Evolutionary conservation across 2,329 filamentous ascomycete species (phyloP).

Genomic region (Aspergillus sp.): DNA sequence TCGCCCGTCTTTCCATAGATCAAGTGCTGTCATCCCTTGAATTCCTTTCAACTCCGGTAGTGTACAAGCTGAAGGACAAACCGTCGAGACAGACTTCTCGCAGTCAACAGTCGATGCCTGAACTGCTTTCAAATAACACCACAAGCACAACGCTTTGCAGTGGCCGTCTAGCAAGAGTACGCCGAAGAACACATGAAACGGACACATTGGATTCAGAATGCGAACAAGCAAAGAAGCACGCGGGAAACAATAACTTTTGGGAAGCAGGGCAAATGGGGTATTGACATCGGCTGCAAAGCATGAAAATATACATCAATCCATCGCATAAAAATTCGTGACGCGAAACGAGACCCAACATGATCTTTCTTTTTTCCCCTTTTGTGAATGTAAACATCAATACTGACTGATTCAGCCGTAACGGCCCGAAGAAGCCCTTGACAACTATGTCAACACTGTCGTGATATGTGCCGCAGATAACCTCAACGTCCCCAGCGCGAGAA

Average conservation of each 20-base stretch:
- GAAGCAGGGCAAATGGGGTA: slow-evolving; percentile 15
- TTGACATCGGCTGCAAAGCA: slow-evolving; percentile 15
- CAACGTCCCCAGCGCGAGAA: slow-evolving; percentile 44
- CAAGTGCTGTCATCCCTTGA: no score
- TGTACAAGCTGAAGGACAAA: no score
- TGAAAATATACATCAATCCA: slow-evolving; percentile 15
- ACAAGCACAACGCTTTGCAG: no score
- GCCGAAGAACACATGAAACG: background rate
- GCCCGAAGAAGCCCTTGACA: no score
- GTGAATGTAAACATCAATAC: background rate
- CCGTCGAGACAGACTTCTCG: no score
- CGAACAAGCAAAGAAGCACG: background rate
- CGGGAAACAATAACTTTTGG: slow-evolving; percentile 7
- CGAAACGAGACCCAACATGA: background rate
- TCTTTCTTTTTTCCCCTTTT: background rate
- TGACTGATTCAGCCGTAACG: no score
- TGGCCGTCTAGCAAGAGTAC: no score
- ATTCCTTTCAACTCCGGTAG: no score
- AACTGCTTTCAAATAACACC: no score
- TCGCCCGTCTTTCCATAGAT: no score
- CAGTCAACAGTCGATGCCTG: no score
- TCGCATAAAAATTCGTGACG: slow-evolving; percentile 6
- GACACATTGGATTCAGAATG: background rate
- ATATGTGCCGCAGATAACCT: slow-evolving; percentile 2
- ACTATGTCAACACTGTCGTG: background rate